Conservation (phyloP, 1,284 basidiomycete genomes). For the Amylostereum areolatum region DNA sequence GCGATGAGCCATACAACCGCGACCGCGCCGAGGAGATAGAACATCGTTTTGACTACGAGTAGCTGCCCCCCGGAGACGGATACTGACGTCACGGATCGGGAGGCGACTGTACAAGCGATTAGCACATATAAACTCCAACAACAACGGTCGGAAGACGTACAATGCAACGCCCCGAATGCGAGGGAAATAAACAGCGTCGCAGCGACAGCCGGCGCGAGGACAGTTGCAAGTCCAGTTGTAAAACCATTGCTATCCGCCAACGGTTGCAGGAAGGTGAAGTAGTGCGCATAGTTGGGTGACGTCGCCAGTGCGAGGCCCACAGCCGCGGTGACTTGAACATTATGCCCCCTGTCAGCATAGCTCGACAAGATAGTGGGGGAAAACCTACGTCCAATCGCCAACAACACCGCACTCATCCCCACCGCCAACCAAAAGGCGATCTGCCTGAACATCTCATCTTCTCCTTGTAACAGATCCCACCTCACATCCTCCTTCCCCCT, state of each 20-base stretch:
- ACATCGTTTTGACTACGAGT: conserved; percentile 63
- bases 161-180: conserved; percentile 46
- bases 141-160: conserved; percentile 35
- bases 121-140: not conserved
- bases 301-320: conserved; percentile 59
- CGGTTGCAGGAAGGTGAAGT: conserved; percentile 56
- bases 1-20: conserved; percentile 57
- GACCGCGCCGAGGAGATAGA: conserved; percentile 52
- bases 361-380: conserved; percentile 4
- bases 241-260: conserved; percentile 45
- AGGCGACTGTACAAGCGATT: conserved; percentile 1
- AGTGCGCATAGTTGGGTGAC: conserved; percentile 68
- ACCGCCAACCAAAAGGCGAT: conserved; percentile 54
- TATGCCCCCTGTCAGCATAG: conserved; percentile 10
- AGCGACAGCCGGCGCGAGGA: conserved; percentile 60
- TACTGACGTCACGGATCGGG: conserved; percentile 43
- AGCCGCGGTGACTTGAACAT: conserved; percentile 54
- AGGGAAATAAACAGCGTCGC: conserved; percentile 52
- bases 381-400: conserved; percentile 59
- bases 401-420: conserved; percentile 38
- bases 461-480: conserved; percentile 69
- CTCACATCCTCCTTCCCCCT: conserved; percentile 74
- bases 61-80: conserved; percentile 58
- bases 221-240: conserved; percentile 56
- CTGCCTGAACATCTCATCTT: conserved; percentile 36